Evolutionary conservation across 306 rosid genomes (phyloP).

Genomic region (Cajanus cajan): DNA sequence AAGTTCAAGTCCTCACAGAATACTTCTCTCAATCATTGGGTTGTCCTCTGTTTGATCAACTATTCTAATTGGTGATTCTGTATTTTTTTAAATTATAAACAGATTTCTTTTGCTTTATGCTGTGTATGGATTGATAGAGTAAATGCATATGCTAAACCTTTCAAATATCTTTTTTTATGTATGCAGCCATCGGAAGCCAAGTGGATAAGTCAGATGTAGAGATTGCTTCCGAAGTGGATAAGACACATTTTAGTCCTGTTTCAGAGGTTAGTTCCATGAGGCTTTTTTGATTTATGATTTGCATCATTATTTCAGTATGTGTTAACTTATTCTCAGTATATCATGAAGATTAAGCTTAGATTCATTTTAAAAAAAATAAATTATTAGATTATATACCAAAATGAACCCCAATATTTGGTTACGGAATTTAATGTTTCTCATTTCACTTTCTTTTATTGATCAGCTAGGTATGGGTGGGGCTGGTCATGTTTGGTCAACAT

Average conservation of each 20-base stretch:
- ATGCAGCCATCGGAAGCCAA: constrained; percentile 54
- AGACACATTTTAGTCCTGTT: constrained; percentile 43
- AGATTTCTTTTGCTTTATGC: neutral
- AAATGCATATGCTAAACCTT: constrained; percentile 19
- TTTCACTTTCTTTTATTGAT: constrained; percentile 32
- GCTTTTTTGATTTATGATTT: neutral
- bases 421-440: constrained; percentile 34
- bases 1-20: neutral
- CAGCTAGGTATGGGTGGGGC: constrained; percentile 92
- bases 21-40: neutral
- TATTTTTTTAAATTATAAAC: constrained; percentile 5
- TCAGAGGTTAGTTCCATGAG: constrained; percentile 62
- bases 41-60: neutral
- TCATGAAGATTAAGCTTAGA: neutral
- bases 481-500: constrained; percentile 85
- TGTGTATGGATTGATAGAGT: constrained; percentile 12
- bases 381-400: neutral
- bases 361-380: too few relatives aligned
- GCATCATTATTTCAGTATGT: neutral
- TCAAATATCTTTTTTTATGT: constrained; percentile 5
- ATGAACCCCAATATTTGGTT: constrained; percentile 9
- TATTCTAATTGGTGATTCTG: neutral
- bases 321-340: constrained; percentile 7
- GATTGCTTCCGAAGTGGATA: constrained; percentile 46
- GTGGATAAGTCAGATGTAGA: constrained; percentile 52